phyloP scores from a whole-genome alignment of 179 eudicot genomes.

The Gypsophila paniculata region DNA sequence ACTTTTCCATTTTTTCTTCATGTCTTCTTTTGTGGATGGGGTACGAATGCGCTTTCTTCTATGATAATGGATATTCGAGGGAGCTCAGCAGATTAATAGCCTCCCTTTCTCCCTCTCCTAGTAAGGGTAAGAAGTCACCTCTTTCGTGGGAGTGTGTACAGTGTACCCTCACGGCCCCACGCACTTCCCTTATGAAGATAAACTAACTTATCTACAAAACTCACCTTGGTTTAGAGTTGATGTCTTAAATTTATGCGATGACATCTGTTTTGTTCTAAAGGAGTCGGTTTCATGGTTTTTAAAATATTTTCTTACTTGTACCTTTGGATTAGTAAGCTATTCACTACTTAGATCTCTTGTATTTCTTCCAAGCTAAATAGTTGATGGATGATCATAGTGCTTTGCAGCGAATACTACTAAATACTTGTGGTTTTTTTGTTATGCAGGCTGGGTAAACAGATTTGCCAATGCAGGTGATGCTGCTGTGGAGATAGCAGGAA shows the following conservation, averaged over 20 bases:
- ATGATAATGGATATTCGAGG: too few relatives aligned
- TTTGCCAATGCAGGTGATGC: slow-evolving; percentile 96
- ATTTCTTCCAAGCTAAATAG: neutral
- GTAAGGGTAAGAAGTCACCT: too few relatives aligned
- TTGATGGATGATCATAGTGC: too few relatives aligned
- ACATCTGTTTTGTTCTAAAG: neutral
- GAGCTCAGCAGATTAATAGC: too few relatives aligned
- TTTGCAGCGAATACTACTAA: neutral
- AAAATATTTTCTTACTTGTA: neutral
- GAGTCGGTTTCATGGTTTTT: neutral
- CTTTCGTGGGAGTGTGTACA: too few relatives aligned
- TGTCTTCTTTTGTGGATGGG: neutral
- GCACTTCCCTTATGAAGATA: too few relatives aligned
- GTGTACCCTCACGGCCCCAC: too few relatives aligned
- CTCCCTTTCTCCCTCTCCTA: too few relatives aligned
- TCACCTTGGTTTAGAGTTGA: neutral
- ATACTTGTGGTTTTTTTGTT: slow-evolving; percentile 19
- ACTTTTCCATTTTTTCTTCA: neutral
- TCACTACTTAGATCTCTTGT: neutral
- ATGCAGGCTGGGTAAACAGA: slow-evolving; percentile 92
- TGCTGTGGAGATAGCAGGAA: slow-evolving; percentile 86
- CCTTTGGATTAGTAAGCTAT: neutral
- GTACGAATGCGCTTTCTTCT: neutral
- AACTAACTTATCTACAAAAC: too few relatives aligned
- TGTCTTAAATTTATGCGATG: neutral